Evolutionary conservation across 148 eudicot species (phyloP).

Genomic region (Amaranthus cruentus): DNA sequence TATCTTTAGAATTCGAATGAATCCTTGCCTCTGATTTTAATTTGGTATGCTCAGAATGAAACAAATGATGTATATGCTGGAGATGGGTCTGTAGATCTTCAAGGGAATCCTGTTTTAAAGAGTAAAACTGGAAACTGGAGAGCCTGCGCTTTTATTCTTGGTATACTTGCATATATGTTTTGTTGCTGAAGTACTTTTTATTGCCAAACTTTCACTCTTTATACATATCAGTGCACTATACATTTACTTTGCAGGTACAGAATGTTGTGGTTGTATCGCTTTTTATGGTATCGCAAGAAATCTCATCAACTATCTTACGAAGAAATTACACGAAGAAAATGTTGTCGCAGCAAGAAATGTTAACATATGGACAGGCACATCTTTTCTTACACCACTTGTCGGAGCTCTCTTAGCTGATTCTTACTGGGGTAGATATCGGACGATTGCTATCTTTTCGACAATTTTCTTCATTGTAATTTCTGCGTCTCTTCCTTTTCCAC

Average conservation of each 20-base stretch:
- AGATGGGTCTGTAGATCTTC: conserved; percentile 73
- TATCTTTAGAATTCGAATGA: background rate
- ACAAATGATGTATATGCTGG: conserved; percentile 49
- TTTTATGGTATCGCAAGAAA: conserved; percentile 64
- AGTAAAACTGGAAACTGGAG: conserved; percentile 78
- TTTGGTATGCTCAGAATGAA: conserved; percentile 31
- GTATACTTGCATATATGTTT: conserved; percentile 23
- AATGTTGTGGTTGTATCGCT: conserved; percentile 87
- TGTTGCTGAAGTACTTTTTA: background rate
- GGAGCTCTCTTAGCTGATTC: conserved; percentile 78
- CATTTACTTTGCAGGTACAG: conserved; percentile 42
- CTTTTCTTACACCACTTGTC: conserved; percentile 68
- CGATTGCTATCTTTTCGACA: conserved; percentile 63
- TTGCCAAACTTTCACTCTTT: background rate
- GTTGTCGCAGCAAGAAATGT: conserved; percentile 70
- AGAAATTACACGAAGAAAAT: conserved; percentile 62
- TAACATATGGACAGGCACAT: conserved; percentile 71
- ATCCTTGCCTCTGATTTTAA: background rate
- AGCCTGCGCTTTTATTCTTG: conserved; percentile 83
- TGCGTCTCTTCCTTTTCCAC: background rate
- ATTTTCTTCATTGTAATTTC: conserved; percentile 55
- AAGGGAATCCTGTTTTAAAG: conserved; percentile 62
- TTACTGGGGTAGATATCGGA: conserved; percentile 85
- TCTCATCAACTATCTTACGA: conserved; percentile 69
- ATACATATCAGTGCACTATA: background rate